Base-by-base conservation (phyloP, 2,329 filamentous ascomycete species). In the Trichoderma asperellum region DNA sequence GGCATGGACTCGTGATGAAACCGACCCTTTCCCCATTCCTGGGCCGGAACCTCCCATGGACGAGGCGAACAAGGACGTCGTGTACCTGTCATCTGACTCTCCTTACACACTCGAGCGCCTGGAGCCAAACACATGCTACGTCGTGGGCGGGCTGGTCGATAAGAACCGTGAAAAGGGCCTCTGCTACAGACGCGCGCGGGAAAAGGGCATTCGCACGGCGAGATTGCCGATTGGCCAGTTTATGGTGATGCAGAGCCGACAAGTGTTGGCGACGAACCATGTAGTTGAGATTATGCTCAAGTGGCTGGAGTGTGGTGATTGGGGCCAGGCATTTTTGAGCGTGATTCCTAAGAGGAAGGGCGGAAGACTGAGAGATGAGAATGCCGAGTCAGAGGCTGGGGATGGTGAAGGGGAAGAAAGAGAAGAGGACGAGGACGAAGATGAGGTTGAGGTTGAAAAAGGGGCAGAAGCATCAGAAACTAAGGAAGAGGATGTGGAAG, bases 131-230 rank as follows among this genome's bases (percentile, higher is more conserved):
- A 94, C 91, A 71, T 95, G 89, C 70, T 99, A 99, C 79, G 91
- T 99, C 72, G 91, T 99, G 68, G 96, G 96, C 43, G 96, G 95
- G 0, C 85, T 99, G 43, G 96, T 99, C 32, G 96, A 99, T 82
- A 94, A 94, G 81, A 99, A 99, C 80, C 88, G 96, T 56, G 91
- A 99, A 80, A 99, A 99, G 83, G 94, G 93, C 0, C 85, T 99
- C 47, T 99, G 96, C 81, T 94, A 97, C 84, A 91, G 90, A 74
- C 86, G 91, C 18, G 96, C 96, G 0, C 84, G 87, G 65, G 88
- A 91, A 67, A 86, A 86, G 71, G 92, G 92, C 0, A 88, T 99
- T 74, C 91, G 91, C 72, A 98, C 96, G 0, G 96, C 95, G 2
- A 94, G 93, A 77, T 80, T 99, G 68, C 96, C 96, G 0, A 98